Conservation (phyloP, 2,329 filamentous ascomycete species). For the Rugonectria rugulosa region DNA sequence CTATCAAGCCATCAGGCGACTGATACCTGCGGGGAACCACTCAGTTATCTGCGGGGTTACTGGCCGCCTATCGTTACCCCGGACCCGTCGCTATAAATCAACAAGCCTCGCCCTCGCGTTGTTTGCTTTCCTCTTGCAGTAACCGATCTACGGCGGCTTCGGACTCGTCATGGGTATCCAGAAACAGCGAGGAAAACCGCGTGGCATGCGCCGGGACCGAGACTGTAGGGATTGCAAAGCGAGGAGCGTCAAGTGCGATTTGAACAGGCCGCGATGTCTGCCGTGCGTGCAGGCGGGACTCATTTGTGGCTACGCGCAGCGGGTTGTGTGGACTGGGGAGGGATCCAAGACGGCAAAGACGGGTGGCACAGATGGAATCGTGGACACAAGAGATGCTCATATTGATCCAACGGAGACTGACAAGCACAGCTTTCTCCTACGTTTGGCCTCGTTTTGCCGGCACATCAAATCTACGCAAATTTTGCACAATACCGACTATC, state of each 20-base stretch:
- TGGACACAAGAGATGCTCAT: too few species aligned
- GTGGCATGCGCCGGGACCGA: conserved; percentile 40
- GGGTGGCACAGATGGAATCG: neutral
- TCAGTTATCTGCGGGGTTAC: neutral
- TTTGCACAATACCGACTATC: conserved; percentile 11
- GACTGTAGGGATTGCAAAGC: conserved; percentile 39
- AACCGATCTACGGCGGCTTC: conserved; percentile 7
- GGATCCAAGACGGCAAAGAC: neutral
- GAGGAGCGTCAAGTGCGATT: conserved; percentile 38
- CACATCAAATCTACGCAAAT: conserved; percentile 33
- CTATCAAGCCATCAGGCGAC: neutral
- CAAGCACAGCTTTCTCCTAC: conserved; percentile 32
- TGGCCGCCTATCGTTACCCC: conserved; percentile 3
- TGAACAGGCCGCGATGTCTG: conserved; percentile 38
- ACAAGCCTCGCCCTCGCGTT: conserved; percentile 1
- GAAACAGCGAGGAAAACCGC: conserved; percentile 36
- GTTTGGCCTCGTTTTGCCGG: conserved; percentile 33
- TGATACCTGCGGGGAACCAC: conserved; percentile 3
- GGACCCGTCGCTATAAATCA: conserved; percentile 8
- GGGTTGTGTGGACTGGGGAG: conserved; percentile 41
- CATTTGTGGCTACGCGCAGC: conserved; percentile 42
- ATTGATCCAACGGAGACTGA: conserved; percentile 19
- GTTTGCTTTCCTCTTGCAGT: conserved; percentile 20
- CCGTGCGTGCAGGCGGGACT: conserved; percentile 40
- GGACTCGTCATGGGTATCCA: neutral